Conservation (phyloP, 2,329 filamentous ascomycete species). For the Diaporthe capsici region DNA sequence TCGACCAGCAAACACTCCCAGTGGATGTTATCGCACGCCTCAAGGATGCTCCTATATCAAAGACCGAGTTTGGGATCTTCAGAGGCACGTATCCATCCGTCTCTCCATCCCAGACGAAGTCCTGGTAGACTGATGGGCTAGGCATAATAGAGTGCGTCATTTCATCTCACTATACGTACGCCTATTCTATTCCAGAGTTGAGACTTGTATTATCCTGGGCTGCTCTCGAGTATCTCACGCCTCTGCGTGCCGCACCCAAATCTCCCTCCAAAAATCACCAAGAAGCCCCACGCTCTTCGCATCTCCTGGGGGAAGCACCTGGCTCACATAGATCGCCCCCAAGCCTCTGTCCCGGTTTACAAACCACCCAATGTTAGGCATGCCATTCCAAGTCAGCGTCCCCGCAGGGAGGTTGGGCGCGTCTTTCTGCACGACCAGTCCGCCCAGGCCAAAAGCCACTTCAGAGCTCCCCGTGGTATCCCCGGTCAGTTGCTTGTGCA, state of each 20-base stretch:
- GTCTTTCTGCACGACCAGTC: background rate
- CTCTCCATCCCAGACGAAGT: too few relatives aligned
- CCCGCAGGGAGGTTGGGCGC: background rate
- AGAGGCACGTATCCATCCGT: too few relatives aligned
- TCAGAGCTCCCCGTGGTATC: background rate
- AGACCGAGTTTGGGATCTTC: too few relatives aligned
- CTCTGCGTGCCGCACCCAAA: background rate
- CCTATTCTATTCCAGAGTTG: background rate
- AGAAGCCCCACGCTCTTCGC: background rate
- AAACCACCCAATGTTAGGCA: slow-evolving; percentile 1
- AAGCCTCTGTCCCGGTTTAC: background rate
- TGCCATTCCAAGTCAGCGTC: slow-evolving; percentile 3
- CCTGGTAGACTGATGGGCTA: too few relatives aligned
- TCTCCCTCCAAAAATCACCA: background rate
- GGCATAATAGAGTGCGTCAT: too few relatives aligned
- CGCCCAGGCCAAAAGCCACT: background rate
- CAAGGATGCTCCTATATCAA: too few relatives aligned
- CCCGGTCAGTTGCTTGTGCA: background rate
- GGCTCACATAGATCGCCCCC: background rate
- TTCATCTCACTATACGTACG: too few relatives aligned
- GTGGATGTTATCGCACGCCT: too few relatives aligned
- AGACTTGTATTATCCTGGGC: background rate
- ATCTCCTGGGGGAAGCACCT: background rate
- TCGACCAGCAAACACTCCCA: too few relatives aligned
- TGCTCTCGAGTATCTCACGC: background rate